These are phyloP conservation scores for Prunus mira DNA, from an alignment of 306 rosid species.

Conservation along the genomic window DNA sequence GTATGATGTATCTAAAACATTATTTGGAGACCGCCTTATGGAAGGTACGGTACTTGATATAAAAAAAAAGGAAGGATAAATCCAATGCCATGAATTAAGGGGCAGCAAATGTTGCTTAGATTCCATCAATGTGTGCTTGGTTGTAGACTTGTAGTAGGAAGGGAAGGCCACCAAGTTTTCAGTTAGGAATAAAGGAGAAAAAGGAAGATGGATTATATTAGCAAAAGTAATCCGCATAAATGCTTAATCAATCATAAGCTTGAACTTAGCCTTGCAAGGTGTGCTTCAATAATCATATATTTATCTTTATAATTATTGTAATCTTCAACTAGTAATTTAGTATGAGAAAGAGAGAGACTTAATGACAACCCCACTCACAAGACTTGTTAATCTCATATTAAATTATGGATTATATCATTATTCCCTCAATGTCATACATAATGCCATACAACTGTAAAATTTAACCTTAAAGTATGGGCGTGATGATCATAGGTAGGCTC, in stretches of 20 bases:
- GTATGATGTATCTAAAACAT: not conserved
- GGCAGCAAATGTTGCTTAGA: conserved; percentile 23
- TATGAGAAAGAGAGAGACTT: not conserved
- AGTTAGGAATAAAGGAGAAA: conserved; percentile 15
- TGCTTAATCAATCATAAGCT: conserved; percentile 25
- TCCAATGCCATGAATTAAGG: conserved; percentile 7
- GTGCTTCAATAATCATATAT: conserved; percentile 14
- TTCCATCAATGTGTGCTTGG: conserved; percentile 24
- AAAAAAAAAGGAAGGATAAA: not conserved
- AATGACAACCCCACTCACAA: conserved; percentile 11
- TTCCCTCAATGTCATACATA: conserved; percentile 11
- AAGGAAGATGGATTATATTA: conserved; percentile 7
- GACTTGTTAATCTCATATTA: not conserved
- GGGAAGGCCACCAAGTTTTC: conserved; percentile 20
- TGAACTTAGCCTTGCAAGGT: conserved; percentile 22
- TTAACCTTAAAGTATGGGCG: not conserved
- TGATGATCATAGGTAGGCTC: conserved; percentile 1
- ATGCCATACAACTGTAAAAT: conserved; percentile 36
- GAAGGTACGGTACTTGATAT: conserved; percentile 8
- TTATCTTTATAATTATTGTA: conserved; percentile 8
- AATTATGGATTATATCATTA: not conserved
- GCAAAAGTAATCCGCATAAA: not conserved
- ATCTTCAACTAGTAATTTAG: conserved; percentile 22
- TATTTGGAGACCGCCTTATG: not conserved
- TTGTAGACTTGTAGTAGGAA: conserved; percentile 11